Evolutionary conservation across 306 rosid species (phyloP), one percentile per base, ranked within the genome.

Genomic region (Rosa multiflora): DNA sequence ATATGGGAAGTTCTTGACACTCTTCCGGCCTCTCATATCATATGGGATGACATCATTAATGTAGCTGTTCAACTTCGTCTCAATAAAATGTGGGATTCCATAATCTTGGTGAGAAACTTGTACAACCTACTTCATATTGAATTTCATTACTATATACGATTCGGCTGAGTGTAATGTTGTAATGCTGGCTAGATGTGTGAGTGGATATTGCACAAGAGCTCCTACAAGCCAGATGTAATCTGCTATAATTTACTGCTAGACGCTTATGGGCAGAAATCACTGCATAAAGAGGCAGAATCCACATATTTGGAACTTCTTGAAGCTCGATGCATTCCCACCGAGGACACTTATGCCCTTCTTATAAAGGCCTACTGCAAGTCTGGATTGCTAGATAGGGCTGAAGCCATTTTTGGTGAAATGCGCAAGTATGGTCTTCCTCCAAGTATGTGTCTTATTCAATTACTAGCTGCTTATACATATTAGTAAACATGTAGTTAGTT

Each of bases 281-380:
- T 68, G 43, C 80, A 83, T 86, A 88, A 90, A 82, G 95, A 88
- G 35, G 97, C 97, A 74, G 94, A 92, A 78, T 90, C 95, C 44
- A 83, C 84, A 20, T 95, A 95, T 85, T 86, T 95, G 20, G 89
- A 91, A 77, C 98, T 94, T 85, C 87, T 90, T 74, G 92, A 86
- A 84, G 87, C 85, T 78, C 76, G 85, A 70, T 91, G 99, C 84
- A 72, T 95, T 49, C 98, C 98, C 23, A 95, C 94, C 6, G 98
- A 95, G 79, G 97, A 95, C 82, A 95, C 97, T 55, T 95, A 92
- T 85, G 97, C 97, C 13, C 97, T 95, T 80, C 97, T 92, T 74
- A 81, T 95, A 59, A 92, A 86, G 86, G 96, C 94, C 76, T 92
- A 91, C 78, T 92, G 99, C 89, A 77, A 86, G 76, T 89, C 86